Evolutionary conservation across 164 flowering plant genomes (phyloP), one percentile per base, ranked within the genome.

Genomic region (Liquidambar formosana): DNA sequence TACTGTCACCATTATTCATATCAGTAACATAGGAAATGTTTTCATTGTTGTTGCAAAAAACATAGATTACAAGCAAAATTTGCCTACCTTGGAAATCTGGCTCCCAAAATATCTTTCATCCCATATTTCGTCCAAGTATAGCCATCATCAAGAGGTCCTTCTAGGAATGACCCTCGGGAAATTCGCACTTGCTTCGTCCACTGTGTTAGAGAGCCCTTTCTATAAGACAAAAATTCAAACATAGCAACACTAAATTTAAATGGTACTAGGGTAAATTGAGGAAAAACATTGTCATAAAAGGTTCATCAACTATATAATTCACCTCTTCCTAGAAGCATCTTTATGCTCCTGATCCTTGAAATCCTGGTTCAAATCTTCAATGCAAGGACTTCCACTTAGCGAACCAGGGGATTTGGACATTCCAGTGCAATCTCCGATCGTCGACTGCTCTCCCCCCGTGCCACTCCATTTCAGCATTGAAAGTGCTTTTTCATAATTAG

Each of bases 91-190:
- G 90, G 90, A 77, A 71, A 69, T 54, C 68, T 83, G 59, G 88
- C 81, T 59, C 87, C 85, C 26, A 86, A 83, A 63, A 86, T 86
- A 63, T 77, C 84, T 61, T 85, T 86, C 70, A 84, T 88, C 12
- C 90, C 90, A 61, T 86, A 86, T 63, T 86, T 86, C 57, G 87
- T 83, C 90, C 90, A 86, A 33, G 74, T 71, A 61, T 57, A 80
- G 1, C 83, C 88, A 79, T 86, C 88, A 58, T 81, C 88, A 16
- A 77, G 77, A 49, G 79, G 72, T 41, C 80, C 82, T 69, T 84
- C 87, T 5, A 82, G 54, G n/a, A 78, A 85, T 16, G 58, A 43
- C 25, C 76, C 85, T 4, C 78, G 67, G 12, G 33, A n/a, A 6
- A 83, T 68, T 48, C 65, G 54, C 44, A 82, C 79, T 68, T 75